phyloP scores from a whole-genome alignment of 2,329 filamentous ascomycete genomes.

The Fusarium nanum region DNA sequence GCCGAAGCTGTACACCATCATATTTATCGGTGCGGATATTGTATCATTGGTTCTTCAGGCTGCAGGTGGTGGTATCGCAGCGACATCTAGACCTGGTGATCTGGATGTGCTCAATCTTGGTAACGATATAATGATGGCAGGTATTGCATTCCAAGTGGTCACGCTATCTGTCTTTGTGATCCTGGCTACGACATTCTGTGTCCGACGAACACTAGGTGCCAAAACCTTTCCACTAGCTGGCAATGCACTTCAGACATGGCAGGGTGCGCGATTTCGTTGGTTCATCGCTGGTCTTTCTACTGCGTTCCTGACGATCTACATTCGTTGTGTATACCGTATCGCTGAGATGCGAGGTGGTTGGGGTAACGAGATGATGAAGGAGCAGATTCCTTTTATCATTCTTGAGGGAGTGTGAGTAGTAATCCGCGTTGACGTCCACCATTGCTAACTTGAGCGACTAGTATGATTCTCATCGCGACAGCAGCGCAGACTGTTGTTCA shows the following conservation, averaged over 20 bases:
- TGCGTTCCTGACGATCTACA: conserved; percentile 12
- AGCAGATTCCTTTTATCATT: conserved; percentile 6
- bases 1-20: conserved; percentile 19
- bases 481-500: not conserved
- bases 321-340: conserved; percentile 21
- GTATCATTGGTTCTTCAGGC: conserved; percentile 9
- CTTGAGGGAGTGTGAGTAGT: conserved; percentile 11
- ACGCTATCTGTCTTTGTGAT: conserved; percentile 7
- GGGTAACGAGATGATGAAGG: conserved; percentile 4
- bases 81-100: not conserved
- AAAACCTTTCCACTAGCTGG: not conserved
- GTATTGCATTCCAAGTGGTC: conserved; percentile 14
- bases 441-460: not conserved
- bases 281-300: not conserved
- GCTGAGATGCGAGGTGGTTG: conserved; percentile 17
- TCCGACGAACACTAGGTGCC: not conserved
- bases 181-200: not conserved
- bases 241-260: not conserved
- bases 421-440: rapidly evolving
- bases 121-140: conserved; percentile 12
- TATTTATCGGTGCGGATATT: conserved; percentile 13
- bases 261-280: not conserved
- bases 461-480: conserved; percentile 9
- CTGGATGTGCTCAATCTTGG: not conserved
- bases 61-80: conserved; percentile 12